A percentile compares a stretch with the other conserved stretches of the same genome.
phyloP scores from a whole-genome alignment of 225 moss, liverwort and hornwort species.

The Takakia lepidozioides region DNA sequence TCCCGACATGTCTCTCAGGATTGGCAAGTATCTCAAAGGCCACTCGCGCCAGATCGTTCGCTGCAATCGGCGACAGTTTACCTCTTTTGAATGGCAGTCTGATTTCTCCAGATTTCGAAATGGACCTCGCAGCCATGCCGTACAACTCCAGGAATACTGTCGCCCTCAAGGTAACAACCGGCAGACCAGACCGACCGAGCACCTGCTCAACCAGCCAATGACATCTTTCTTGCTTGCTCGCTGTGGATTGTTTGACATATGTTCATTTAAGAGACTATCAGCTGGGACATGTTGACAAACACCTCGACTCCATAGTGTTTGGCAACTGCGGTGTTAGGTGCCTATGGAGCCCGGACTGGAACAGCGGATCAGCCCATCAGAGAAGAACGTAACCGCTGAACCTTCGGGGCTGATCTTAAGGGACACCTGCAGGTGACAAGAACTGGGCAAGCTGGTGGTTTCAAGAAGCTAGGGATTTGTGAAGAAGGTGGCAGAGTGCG shows the following conservation, averaged over 20 bases:
- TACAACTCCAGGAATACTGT: slow-evolving; percentile 21
- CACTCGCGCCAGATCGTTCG: slow-evolving; percentile 17
- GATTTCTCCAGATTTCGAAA: slow-evolving; percentile 9
- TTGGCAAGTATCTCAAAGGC: slow-evolving; percentile 10
- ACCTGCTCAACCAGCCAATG: slow-evolving; percentile 24
- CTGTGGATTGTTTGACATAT: slow-evolving; percentile 15
- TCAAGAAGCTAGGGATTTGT: too few relatives aligned
- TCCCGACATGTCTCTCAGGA: slow-evolving; percentile 10
- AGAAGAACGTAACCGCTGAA: too few relatives aligned
- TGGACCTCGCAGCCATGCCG: slow-evolving; percentile 16
- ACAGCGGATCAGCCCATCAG: too few relatives aligned
- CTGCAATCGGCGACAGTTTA: slow-evolving; percentile 12
- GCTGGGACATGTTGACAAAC: slow-evolving; percentile 24
- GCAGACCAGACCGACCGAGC: slow-evolving; percentile 17
- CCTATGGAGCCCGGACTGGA: too few relatives aligned
- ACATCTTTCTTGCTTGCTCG: slow-evolving; percentile 5
- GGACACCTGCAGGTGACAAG: too few relatives aligned
- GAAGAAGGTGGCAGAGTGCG: too few relatives aligned
- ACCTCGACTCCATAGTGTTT: slow-evolving; percentile 17
- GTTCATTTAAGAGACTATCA: slow-evolving; percentile 20
- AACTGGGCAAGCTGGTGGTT: too few relatives aligned
- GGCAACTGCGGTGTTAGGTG: too few relatives aligned
- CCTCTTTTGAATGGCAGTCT: slow-evolving; percentile 6
- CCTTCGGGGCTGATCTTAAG: too few relatives aligned
- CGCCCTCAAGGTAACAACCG: slow-evolving; percentile 12